These are phyloP conservation scores for Torulaspora globosa DNA, from an alignment of 1,139 yeast genomes.

Conservation along the genomic window DNA sequence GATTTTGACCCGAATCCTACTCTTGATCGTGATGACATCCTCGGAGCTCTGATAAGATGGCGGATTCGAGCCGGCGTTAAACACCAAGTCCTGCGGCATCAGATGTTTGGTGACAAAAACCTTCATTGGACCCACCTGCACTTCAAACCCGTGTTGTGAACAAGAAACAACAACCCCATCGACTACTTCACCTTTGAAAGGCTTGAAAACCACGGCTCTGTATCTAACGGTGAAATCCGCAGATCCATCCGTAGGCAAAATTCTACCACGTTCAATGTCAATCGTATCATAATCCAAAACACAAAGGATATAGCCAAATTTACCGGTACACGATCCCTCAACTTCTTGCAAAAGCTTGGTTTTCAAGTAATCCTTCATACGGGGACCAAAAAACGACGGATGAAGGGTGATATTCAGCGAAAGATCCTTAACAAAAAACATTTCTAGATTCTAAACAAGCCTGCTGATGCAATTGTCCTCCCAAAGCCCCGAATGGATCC, in stretches of 20 bases:
- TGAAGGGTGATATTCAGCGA: conserved; percentile 88
- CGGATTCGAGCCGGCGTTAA: conserved; percentile 93
- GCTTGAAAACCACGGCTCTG: conserved; percentile 97
- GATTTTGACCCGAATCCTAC: conserved; percentile 87
- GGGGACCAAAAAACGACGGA: conserved; percentile 97
- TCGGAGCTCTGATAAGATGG: conserved; percentile 98
- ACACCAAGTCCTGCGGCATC: conserved; percentile 90
- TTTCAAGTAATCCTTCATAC: conserved; percentile 89
- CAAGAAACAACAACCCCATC: conserved; percentile 95
- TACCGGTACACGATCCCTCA: conserved; percentile 98
- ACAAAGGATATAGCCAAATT: conserved; percentile 94
- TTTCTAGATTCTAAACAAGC: conserved; percentile 12
- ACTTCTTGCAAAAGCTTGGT: conserved; percentile 90
- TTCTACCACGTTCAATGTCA: conserved; percentile 92
- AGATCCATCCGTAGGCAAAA: conserved; percentile 84
- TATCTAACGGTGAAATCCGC: conserved; percentile 97
- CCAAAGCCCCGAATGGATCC: background rate
- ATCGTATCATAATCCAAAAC: conserved; percentile 92
- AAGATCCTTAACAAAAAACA: conserved; percentile 67
- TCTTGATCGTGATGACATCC: conserved; percentile 89
- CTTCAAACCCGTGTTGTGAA: conserved; percentile 94
- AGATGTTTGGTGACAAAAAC: conserved; percentile 93
- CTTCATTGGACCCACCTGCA: conserved; percentile 95
- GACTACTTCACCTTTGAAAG: conserved; percentile 97
- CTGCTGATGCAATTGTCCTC: background rate